Evolutionary conservation across 768 basidiomycete species (phyloP), one percentile per base, ranked within the genome.

Genomic region (Pholiota microspora): DNA sequence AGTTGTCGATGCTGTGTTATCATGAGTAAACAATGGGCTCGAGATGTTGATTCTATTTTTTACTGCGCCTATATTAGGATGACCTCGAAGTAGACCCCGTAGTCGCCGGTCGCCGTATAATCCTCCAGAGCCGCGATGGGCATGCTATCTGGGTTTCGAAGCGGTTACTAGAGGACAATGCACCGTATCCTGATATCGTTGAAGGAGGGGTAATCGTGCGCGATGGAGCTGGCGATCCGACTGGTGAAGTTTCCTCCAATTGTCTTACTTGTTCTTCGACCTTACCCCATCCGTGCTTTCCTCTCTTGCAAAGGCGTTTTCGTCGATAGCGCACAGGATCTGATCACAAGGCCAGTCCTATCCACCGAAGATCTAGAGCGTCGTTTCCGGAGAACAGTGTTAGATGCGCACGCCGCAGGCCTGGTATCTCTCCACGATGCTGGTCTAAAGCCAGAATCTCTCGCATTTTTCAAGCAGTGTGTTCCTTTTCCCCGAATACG

Each of bases 401-500:
- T 74, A 25, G 83, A 92, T 60, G 90, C 87, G 2, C 73, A 90
- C 28, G 70, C 80, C 0, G 68, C 76, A 38, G 94, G 94, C 1
- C 69, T 97, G 51, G 94, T 92, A 0, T 82, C 86, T 0, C 80
- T 97, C 25, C 93, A 95, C 63, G 94, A 97, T 66, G 94, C 94
- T 5, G 88, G 85, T 12, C 74, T 90, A 34, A 73, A 80, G 51
- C 85, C 86, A 13, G 71, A 70, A 7, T 88, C 88, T 9, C 71
- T 93, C 27, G 77, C 76, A 1, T 91, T 95, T 66, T 92, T 90
- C 73, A 77, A 77, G 60, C 73, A 77, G 89, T 92, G 51, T 53
- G 59, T 52, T 76, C 88, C 91, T 49, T 51, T 57, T 40, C 7
- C 13, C 3, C 3, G 13, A 12, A 28, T 21, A 16, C 27, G n/a